A percentile compares a stretch with the other conserved stretches of the same genome.
Conservation (phyloP, 345 rosid genomes). For the Carallia brachiata region DNA sequence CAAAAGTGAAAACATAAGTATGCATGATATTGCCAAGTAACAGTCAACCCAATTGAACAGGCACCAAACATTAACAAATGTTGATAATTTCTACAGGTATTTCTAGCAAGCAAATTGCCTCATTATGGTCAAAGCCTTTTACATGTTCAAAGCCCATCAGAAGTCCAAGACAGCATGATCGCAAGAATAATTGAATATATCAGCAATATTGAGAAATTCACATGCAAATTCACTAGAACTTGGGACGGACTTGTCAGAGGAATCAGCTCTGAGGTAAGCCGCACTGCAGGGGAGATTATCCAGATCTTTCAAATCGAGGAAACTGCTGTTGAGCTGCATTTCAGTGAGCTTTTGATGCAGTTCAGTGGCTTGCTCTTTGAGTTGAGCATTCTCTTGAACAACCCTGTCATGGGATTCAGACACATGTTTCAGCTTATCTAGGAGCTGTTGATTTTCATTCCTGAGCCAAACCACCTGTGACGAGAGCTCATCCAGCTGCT, state of each 20-base stretch:
- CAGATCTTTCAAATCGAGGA: conserved; percentile 44
- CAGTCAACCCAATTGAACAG: too few relatives aligned
- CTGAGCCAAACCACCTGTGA: conserved; percentile 85
- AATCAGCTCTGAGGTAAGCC: conserved; percentile 35
- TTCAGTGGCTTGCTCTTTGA: conserved; percentile 62
- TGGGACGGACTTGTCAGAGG: conserved; percentile 30
- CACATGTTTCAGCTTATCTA: conserved; percentile 66
- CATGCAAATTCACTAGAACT: conserved; percentile 31
- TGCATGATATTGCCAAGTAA: too few relatives aligned
- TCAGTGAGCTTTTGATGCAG: conserved; percentile 62
- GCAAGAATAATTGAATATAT: background rate
- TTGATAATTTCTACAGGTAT: too few relatives aligned
- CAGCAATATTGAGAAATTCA: conserved; percentile 5
- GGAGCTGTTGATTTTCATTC: conserved; percentile 75
- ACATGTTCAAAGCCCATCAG: background rate
- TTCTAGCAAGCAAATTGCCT: too few relatives aligned
- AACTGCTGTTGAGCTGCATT: conserved; percentile 58
- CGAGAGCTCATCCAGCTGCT: conserved; percentile 92
- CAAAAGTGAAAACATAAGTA: too few relatives aligned
- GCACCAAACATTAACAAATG: too few relatives aligned
- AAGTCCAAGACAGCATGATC: background rate
- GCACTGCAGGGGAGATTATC: conserved; percentile 40
- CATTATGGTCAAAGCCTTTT: too few relatives aligned
- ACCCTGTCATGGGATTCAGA: conserved; percentile 56
- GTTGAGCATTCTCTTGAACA: conserved; percentile 62